These are phyloP conservation scores for Sanghuangporus baumii DNA, from an alignment of 1,284 basidiomycete species.

Conservation along the genomic window DNA sequence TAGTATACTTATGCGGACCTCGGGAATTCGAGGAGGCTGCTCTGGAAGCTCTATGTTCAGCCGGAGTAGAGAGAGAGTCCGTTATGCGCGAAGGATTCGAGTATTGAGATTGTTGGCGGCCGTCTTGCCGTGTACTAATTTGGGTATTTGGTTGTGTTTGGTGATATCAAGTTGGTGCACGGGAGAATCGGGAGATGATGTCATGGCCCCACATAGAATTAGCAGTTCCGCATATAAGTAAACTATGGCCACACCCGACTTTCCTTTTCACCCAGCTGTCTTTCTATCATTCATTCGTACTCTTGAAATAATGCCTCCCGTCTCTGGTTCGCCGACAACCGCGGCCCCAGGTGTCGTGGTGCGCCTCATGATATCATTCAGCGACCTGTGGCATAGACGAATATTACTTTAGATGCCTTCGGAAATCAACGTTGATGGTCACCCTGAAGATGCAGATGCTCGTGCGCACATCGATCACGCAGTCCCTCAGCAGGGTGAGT, in stretches of 20 bases:
- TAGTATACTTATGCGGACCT: conserved; percentile 37
- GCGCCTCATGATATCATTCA: neutral
- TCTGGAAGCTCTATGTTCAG: conserved; percentile 24
- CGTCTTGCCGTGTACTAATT: neutral
- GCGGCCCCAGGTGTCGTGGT: neutral
- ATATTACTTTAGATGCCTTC: conserved; percentile 14
- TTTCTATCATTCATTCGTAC: neutral
- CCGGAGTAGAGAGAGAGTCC: conserved; percentile 26
- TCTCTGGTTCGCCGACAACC: conserved; percentile 3
- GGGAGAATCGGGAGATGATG: neutral
- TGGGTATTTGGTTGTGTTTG: neutral
- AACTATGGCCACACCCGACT: neutral
- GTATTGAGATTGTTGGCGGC: conserved; percentile 26
- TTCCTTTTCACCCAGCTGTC: neutral
- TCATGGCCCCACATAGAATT: neutral
- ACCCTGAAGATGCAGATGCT: neutral
- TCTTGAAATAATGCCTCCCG: neutral
- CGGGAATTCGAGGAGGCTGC: conserved; percentile 31
- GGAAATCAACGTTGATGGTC: conserved; percentile 6
- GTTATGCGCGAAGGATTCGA: conserved; percentile 35
- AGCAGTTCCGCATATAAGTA: neutral
- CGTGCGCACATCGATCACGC: neutral
- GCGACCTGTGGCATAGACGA: neutral
- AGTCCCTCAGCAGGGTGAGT: conserved; percentile 13
- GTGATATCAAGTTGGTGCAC: neutral